Conservation (phyloP, 2,329 filamentous ascomycete species). For the Xylaria multiplex region DNA sequence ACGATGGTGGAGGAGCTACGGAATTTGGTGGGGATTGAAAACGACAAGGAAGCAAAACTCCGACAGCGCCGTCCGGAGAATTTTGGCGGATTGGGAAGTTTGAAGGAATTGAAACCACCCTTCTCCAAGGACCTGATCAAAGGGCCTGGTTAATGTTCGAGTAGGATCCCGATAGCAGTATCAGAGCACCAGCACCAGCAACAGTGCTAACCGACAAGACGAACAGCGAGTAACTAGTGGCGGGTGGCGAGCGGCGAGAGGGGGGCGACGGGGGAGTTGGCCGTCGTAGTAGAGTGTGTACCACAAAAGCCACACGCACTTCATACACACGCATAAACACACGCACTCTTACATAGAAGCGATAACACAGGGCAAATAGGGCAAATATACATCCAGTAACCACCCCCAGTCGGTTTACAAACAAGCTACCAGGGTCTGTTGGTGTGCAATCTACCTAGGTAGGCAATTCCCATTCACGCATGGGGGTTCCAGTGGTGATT, state of each 20-base stretch:
- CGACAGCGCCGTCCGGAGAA: conserved; percentile 24
- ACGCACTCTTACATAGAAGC: conserved; percentile 4
- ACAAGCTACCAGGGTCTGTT: conserved; percentile 18
- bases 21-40: conserved; percentile 32
- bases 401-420: conserved; percentile 8
- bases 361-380: conserved; percentile 7
- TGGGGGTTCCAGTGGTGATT: conserved; percentile 14
- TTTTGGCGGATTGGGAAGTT: conserved; percentile 25
- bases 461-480: conserved; percentile 12
- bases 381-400: conserved; percentile 10
- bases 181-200: conserved; percentile 18
- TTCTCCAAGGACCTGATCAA: conserved; percentile 1
- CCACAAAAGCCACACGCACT: conserved; percentile 19
- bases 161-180: not conserved
- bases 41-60: conserved; percentile 24
- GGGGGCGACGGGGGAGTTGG: conserved; percentile 2
- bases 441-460: conserved; percentile 8
- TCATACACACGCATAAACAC: conserved; percentile 22
- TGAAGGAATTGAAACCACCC: conserved; percentile 16
- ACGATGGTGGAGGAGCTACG: conserved; percentile 21
- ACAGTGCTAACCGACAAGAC: conserved; percentile 8
- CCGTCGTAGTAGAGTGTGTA: conserved; percentile 23
- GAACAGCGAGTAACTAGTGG: not conserved
- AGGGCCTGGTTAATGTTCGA: conserved; percentile 24
- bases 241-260: conserved; percentile 5